Evolutionary conservation across 2,329 filamentous ascomycete genomes (phyloP).

Genomic region (Cordyceps pruinosa): DNA sequence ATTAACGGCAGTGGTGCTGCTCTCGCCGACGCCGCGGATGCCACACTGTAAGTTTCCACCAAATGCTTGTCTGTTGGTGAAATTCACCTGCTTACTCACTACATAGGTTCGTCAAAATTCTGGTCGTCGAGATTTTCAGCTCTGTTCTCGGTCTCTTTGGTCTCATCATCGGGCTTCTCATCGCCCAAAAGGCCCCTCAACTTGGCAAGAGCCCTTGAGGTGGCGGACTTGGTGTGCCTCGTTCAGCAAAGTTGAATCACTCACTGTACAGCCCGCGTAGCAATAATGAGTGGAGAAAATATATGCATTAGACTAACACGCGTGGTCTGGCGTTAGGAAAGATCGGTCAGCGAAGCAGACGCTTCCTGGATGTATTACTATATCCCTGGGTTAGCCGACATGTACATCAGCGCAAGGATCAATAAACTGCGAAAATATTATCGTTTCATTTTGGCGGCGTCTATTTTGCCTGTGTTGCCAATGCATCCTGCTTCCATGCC

Average conservation of each 20-base stretch:
- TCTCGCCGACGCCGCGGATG: constrained; percentile 88
- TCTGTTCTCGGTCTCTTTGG: constrained; percentile 95
- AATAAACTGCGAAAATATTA: constrained; percentile 19
- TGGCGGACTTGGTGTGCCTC: constrained; percentile 15
- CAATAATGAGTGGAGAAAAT: constrained; percentile 8
- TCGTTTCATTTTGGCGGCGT: neutral
- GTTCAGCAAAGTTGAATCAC: neutral
- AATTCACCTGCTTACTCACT: constrained; percentile 20
- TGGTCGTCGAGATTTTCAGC: constrained; percentile 99
- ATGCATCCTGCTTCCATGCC: neutral
- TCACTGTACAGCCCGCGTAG: neutral
- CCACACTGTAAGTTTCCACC: constrained; percentile 60
- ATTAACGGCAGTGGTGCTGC: constrained; percentile 98
- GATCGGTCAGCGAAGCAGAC: constrained; percentile 26
- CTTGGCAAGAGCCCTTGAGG: constrained; percentile 43
- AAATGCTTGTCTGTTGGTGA: neutral
- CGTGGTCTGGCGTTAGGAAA: constrained; percentile 35
- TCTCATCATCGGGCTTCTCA: constrained; percentile 84
- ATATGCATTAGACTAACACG: constrained; percentile 12
- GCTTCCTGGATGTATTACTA: constrained; percentile 30
- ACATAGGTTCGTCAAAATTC: constrained; percentile 88
- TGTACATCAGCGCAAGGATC: constrained; percentile 29
- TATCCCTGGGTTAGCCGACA: constrained; percentile 21
- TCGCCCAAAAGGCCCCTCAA: constrained; percentile 75
- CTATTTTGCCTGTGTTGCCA: neutral